Base-by-base conservation (phyloP, 2,329 filamentous ascomycete genomes). In the Xylariomycetidae sp. region DNA sequence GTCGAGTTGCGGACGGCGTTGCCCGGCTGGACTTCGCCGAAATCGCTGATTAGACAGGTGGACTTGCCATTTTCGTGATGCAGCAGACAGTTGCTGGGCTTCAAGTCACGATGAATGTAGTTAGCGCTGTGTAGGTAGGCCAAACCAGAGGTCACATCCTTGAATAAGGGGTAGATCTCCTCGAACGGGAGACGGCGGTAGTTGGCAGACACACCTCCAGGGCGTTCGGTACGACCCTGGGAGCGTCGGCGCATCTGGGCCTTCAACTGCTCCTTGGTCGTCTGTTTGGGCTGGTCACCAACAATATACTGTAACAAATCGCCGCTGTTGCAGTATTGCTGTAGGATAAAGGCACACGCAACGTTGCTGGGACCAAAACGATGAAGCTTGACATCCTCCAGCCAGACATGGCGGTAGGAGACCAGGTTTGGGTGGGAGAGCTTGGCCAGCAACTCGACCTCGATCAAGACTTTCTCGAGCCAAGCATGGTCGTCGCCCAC, bases 141-240 rank as follows among this genome's bases (percentile, higher is more conserved):
- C 13, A 98, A 68, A 0, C 92, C 92, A 0, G 87, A 89, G 0
- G 90, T 92, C 40, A 98, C 90, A 54, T 98, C 92, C 52, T 82
- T 85, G 67, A 98, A 98, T 42, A 96, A 84, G 0, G 89, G 93
- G 59, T 94, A 95, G 16, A 98, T 96, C 50, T 96, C 85, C 39
- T 96, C 90, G 39, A 95, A 85, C 0, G 77, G 71, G 18, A 78
- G 57, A 12, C 61, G 63, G 1, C 65, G 64, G 29, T 60, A 64
- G 13, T 59, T 49, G 3, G 48, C 39, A 5, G 58, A 52, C 7
- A 76, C 38, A n/a, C 74, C 67, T 1, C 62, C 50, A 0, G 78
- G 76, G 1, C 70, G 66, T 26, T 93, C 86, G 3, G 73, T 57
- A 26, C 87, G 78, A 1, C 86, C 86, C 49, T 79, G 86, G 3